phyloP scores from a whole-genome alignment of 192 early-diverging fungal species.

The Radiomyces spectabilis region DNA sequence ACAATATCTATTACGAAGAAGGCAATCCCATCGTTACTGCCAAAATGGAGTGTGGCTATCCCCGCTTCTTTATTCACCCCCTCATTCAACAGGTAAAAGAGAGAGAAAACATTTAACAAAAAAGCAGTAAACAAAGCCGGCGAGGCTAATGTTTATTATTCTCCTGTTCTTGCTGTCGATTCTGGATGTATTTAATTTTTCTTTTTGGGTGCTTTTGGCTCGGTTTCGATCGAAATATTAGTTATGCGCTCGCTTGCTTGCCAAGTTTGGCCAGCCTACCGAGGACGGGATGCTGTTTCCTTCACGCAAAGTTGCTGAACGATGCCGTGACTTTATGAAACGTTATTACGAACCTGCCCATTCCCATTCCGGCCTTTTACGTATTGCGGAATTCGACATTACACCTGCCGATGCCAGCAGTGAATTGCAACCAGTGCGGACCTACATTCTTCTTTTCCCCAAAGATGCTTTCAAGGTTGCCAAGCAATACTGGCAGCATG shows the following conservation, averaged over 20 bases:
- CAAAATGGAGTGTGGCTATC: slow-evolving; percentile 80
- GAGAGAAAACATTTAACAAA: no score
- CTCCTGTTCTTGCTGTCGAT: no score
- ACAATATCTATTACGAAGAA: slow-evolving; percentile 92
- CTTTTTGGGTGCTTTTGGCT: neutral
- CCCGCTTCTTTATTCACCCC: slow-evolving; percentile 86
- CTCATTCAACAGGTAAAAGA: slow-evolving; percentile 62
- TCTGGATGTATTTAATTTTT: neutral
- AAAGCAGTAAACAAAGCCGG: no score
- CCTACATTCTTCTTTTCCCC: slow-evolving; percentile 73
- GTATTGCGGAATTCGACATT: slow-evolving; percentile 63
- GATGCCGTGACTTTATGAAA: slow-evolving; percentile 60
- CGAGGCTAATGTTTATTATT: no score
- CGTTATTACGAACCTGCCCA: slow-evolving; percentile 32
- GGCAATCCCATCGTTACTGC: slow-evolving; percentile 61
- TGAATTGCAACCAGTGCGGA: slow-evolving; percentile 33
- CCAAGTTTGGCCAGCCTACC: slow-evolving; percentile 54
- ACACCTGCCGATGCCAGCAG: slow-evolving; percentile 37
- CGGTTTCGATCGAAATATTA: neutral
- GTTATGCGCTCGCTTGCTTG: slow-evolving; percentile 36
- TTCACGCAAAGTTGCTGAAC: slow-evolving; percentile 52
- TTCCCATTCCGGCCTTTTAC: slow-evolving; percentile 16
- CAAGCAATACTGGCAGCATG: slow-evolving; percentile 97
- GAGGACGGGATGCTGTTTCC: slow-evolving; percentile 76
- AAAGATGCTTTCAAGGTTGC: slow-evolving; percentile 56